phyloP scores from a whole-genome alignment of 768 basidiomycete species.

The Macrolepiota fuliginosa region DNA sequence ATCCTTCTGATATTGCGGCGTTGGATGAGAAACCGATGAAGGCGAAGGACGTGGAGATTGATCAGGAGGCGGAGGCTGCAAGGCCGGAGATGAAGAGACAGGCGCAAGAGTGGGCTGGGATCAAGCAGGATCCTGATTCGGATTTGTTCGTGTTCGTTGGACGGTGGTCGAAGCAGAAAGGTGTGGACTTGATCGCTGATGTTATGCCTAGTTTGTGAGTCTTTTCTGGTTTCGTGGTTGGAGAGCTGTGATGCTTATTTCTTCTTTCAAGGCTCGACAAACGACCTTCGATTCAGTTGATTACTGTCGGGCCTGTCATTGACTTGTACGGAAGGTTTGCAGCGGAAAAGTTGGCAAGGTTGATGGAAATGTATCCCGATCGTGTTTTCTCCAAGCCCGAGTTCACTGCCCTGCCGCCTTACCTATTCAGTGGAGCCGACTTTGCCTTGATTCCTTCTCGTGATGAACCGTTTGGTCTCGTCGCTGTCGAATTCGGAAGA shows the following conservation, averaged over 20 bases:
- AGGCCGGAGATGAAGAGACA: slow-evolving; percentile 90
- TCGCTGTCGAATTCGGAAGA: slow-evolving; percentile 94
- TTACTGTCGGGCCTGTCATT: slow-evolving; percentile 91
- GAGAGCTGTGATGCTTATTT: slow-evolving; percentile 7
- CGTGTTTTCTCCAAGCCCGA: slow-evolving; percentile 96
- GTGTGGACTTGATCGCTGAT: slow-evolving; percentile 96
- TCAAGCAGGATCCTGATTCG: slow-evolving; percentile 86
- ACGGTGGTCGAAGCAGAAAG: slow-evolving; percentile 98
- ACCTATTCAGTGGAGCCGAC: slow-evolving; percentile 92
- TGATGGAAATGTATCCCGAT: slow-evolving; percentile 95
- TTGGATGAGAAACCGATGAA: slow-evolving; percentile 76
- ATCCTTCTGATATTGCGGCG: slow-evolving; percentile 92
- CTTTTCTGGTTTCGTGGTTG: neutral
- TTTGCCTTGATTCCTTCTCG: slow-evolving; percentile 95
- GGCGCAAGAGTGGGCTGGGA: slow-evolving; percentile 93
- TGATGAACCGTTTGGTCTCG: slow-evolving; percentile 94
- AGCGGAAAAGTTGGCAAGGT: slow-evolving; percentile 86
- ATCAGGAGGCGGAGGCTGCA: slow-evolving; percentile 80
- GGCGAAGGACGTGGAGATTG: slow-evolving; percentile 72
- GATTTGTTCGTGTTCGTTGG: slow-evolving; percentile 96
- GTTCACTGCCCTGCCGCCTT: slow-evolving; percentile 91
- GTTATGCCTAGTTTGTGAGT: slow-evolving; percentile 87
- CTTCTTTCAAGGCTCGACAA: slow-evolving; percentile 66
- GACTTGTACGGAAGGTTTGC: slow-evolving; percentile 95
- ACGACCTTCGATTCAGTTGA: slow-evolving; percentile 79